Base-by-base conservation (phyloP, 306 rosid species). In the Dalbergia cultrata region DNA sequence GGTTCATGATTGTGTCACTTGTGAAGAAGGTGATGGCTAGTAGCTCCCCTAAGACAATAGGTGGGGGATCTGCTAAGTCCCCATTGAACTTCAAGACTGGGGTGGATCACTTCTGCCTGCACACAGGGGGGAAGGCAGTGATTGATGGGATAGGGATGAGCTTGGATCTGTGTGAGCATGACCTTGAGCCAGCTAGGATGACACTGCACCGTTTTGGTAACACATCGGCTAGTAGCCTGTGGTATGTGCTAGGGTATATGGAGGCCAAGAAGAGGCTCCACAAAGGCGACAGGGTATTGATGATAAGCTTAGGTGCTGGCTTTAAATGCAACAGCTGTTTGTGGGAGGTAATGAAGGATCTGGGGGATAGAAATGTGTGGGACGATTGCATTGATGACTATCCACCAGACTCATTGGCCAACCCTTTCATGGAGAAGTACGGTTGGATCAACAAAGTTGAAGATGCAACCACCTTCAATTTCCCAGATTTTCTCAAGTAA, bases 281-380 rank as follows among this genome's bases (percentile, higher is more conserved):
- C 76, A 92, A 77, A 17, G 93, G 92, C 1, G 90, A 87, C 13
- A 91, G 77, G 4, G 83, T 94, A 0, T 26, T 94, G 79, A 94
- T 94, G 98, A 94, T 94, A 85, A 92, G 98, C 79, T 94, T 94
- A 80, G 98, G 98, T 53, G 95, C 95, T 26, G 98, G 98, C 59
- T 94, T 94, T 85, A 94, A 94, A 89, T 94, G 98, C 87, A 90
- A 91, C 47, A 94, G 98, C 79, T 92, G 97, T 70, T 67, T 90
- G 82, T 90, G 94, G 92, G 95, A 94, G 84, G 97, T 92, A 33
- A 75, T 90, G 87, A 88, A 85, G 70, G 97, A 94, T 53, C 63
- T 90, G 17, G 86, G 19, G 8, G 86, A 78, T 10, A 85, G 39
- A 0, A 93, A 93, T 83, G 99, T 89, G 18, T 95, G 99, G 99